A percentile compares a stretch with the other conserved stretches of the same genome.
phyloP scores from a whole-genome alignment of 1,284 basidiomycete species.

The Trichosporon asahii region DNA sequence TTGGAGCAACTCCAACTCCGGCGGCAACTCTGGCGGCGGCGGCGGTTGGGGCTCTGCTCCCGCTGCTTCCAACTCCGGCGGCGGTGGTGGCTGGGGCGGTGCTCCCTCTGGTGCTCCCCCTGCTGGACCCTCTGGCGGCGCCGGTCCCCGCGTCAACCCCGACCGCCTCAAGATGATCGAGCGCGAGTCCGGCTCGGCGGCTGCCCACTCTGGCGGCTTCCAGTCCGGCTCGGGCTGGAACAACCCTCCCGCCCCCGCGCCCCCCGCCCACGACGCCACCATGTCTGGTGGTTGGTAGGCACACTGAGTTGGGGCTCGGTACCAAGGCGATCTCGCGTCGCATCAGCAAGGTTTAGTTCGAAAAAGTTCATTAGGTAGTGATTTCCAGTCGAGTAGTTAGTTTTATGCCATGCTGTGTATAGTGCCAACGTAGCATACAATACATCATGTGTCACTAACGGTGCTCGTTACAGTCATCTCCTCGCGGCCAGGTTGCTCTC shows the following conservation, averaged over 20 bases:
- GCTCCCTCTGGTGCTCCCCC: not conserved
- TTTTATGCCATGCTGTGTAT: not conserved
- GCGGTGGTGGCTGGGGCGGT: conserved; percentile 10
- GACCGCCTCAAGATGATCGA: conserved; percentile 14
- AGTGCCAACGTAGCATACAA: not conserved
- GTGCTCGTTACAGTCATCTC: not conserved
- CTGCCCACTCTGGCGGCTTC: not conserved
- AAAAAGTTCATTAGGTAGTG: not conserved
- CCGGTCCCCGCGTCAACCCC: conserved; percentile 13
- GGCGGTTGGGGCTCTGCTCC: conserved; percentile 7
- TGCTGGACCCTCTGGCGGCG: not conserved
- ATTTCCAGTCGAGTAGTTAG: not conserved
- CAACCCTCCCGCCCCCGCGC: not conserved
- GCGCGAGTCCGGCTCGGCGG: not conserved
- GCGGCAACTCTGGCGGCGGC: not conserved
- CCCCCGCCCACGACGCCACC: not conserved
- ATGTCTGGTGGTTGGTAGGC: not conserved
- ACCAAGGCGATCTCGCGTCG: not conserved
- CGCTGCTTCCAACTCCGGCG: not conserved
- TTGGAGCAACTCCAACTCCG: not conserved
- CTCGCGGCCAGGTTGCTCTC: not conserved
- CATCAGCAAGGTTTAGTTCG: not conserved
- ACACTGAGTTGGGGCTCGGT: too few relatives aligned
- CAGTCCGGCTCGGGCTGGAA: not conserved
- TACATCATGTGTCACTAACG: not conserved